Base-by-base conservation (phyloP, 495 filamentous ascomycete genomes). In the Chaetomium cochliodes region DNA sequence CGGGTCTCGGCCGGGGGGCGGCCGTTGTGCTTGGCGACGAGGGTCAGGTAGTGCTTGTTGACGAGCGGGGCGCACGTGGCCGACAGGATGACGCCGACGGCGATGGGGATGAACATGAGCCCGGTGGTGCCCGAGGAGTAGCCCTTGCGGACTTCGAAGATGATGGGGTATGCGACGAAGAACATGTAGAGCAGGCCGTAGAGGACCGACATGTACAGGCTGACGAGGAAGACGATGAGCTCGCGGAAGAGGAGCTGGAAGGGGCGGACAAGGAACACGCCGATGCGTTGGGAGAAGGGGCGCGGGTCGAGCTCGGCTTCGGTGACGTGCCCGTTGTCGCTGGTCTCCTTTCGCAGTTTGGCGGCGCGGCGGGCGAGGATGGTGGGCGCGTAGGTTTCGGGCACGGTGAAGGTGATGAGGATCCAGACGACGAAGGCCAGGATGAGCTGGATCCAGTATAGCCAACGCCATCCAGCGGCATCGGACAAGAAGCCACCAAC, bases 171-270 rank as follows among this genome's bases (percentile, higher is more conserved):
- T 3, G 86, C 86, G 64, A 91, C 83, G 76, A 93, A 91, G 79
- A 91, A 92, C 87, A 91, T 91, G 82, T 92, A 92, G 18, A 92
- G 81, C 15, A 91, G 74, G 3, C 89, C 89, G 73, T 92, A 92
- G 8, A 92, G 80, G 16, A 92, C 87, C 11, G 85, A 87, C 89
- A 92, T 91, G 78, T 92, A 92, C 11, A 92, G 62, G 16, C 86
- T 81, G 60, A 94, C 87, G 62, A 91, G 85, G 47, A 92, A 78
- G 46, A 94, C 90, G 68, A 94, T 94, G 15, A 87, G 84, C 73
- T 93, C 90, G 58, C 82, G 77, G 73, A 92, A 91, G 30, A 94
- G 83, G 0, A 94, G 85, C 76, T 91, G 88, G 81, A 92, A 90
- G 0, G 90, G 91, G 3, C 90, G 86, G 63, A 90, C 69, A 23